phyloP scores from a whole-genome alignment of 2,329 filamentous ascomycete genomes.

The Thelonectria discophora region DNA sequence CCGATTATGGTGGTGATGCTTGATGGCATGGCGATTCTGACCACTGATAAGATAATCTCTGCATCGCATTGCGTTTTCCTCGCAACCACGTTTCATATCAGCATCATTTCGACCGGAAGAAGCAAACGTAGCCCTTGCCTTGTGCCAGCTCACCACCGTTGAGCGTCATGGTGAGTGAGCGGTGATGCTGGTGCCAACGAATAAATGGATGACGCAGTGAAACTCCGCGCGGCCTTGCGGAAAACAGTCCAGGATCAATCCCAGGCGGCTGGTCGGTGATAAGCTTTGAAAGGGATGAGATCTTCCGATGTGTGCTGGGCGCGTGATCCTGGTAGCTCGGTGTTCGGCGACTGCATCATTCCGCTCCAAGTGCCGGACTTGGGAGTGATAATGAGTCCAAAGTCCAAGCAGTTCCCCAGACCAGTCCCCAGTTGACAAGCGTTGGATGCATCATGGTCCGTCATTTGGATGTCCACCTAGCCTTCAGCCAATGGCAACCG shows the following conservation, averaged over 20 bases:
- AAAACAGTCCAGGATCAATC: not conserved
- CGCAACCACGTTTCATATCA: not conserved
- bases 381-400: not conserved
- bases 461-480: not conserved
- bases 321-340: conserved; percentile 5
- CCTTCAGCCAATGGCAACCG: not conserved
- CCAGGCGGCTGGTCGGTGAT: conserved; percentile 8
- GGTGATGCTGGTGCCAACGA: conserved; percentile 9
- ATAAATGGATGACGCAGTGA: conserved; percentile 18
- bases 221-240: conserved; percentile 2
- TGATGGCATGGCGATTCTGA: not conserved
- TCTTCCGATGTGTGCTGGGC: not conserved
- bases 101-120: not conserved
- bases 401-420: not conserved
- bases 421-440: not conserved
- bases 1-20: not conserved
- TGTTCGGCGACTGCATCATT: conserved; percentile 16
- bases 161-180: not conserved
- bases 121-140: not conserved
- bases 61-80: not conserved
- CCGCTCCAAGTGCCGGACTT: conserved; percentile 4
- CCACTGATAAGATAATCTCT: not conserved
- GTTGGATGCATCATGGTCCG: not conserved
- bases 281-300: conserved; percentile 12
- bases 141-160: conserved; percentile 4